Evolutionary conservation across 192 early-diverging fungal species (phyloP), one percentile per base, ranked within the genome.

Genomic region (Backusella mclennaniae): DNA sequence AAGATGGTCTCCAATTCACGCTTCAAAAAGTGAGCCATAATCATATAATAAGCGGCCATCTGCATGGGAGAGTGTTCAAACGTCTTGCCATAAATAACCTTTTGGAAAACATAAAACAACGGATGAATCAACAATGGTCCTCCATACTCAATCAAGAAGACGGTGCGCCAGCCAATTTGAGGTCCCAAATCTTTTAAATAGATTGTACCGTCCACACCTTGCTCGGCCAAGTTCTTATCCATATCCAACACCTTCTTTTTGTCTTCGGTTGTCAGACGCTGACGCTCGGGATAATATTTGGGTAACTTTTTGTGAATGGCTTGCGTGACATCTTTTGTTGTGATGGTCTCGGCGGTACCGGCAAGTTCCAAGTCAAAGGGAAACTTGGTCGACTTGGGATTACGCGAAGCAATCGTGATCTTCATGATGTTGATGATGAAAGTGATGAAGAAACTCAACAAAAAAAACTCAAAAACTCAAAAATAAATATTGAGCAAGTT

Each of bases 101-200:
- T 81, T 21, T 87, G 87, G 38, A 92, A 85, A 80, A 90, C 91
- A 89, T 95, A 99, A 76, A 96, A 87, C 36, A 99, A 76, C 36
- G 92, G 90, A 73, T 99, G 95, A 78, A 97, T 83, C 36, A 96
- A 49, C 70, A 99, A 78, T 29, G 97, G 97, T 49, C 97, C 97
- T 49, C 92, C 77, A 69, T 99, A 99, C 83, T 99, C 97, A 73
- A 97, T 90, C 77, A 95, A 85, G 77, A 97, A 99, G 66, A 97
- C 96, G 21, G 93, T 95, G 71, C 88, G 87, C 97, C 97, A 99
- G 73, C 95, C 92, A 73, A 97, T 92, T 84, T 99, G 97, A 17
- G 94, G 94, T 11, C 95, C 92, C 84, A 93, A 84, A 73, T 93
- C 92, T 84, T 94, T 95, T 72, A 94, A 86, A 8, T 80, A 80